Evolutionary conservation across 1,139 yeast genomes (phyloP), one percentile per base, ranked within the genome.

Genomic region (Debaryomyces sp.): DNA sequence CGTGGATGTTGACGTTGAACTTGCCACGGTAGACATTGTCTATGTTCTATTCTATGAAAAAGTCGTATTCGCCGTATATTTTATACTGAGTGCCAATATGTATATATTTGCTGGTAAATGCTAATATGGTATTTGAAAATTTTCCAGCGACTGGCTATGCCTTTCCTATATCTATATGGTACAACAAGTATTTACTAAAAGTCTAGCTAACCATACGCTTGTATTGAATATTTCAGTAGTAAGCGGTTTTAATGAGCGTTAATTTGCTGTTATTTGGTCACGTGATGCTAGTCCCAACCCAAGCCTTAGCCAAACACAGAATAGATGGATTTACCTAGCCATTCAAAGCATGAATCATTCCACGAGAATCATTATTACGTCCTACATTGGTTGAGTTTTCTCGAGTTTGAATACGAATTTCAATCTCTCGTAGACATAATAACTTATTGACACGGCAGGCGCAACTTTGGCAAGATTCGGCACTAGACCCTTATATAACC

Each of bases 401-500:
- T 71, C 67, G 47, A 75, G 68, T 8, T 72, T 78, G 77, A 92
- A 81, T 10, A 84, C 50, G 38, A 72, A 69, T 67, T 92, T 94
- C 63, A 92, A 75, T 66, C 92, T 92, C 64, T 94, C 99, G 65
- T 92, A 94, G 77, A 94, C 89, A 67, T 94, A 77, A 66, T 94
- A 94, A 66, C 96, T 88, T 53, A 94, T 92, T 26, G 97, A 89
- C 38, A 94, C 97, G 1, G 98, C 97, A 0, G 99, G 99, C 5
- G 96, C 96, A 18, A 92, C 99, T 66, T 94, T 94, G 2, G 97
- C 96, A 58, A 94, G 73, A 62, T 94, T 94, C 10, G 99, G 98
- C 2, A 89, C 89, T 56, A 94, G 75, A 1, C 99, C 99, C 58
- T 95, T 87, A 70, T 89, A 94, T 47, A 94, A 73, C 4, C 98